Evolutionary conservation across 371 early-diverging fungal species (phyloP).

Genomic region (Actinomucor elegans): DNA sequence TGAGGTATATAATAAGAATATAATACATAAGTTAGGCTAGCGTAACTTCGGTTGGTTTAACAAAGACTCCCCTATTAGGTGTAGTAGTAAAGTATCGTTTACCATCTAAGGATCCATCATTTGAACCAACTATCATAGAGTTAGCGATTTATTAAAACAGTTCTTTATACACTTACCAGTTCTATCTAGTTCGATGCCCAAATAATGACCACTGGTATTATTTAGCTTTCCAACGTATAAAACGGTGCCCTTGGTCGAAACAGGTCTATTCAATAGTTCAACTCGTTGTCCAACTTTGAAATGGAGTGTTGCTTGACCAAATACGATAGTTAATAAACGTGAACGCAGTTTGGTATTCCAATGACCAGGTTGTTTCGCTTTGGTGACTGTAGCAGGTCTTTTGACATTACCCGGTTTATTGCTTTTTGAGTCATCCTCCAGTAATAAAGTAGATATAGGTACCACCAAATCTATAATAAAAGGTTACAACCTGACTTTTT

Average conservation of each 20-base stretch:
- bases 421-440: conserved; percentile 6
- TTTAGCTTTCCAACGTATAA: conserved; percentile 18
- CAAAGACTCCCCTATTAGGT: conserved; percentile 18
- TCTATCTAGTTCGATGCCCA: conserved; percentile 30
- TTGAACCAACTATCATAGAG: conserved; percentile 26
- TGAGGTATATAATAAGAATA: not conserved
- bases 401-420: not conserved
- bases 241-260: conserved; percentile 31
- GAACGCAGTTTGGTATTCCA: conserved; percentile 10
- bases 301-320: conserved; percentile 10
- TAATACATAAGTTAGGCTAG: not conserved
- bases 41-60: conserved; percentile 12
- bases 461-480: conserved; percentile 13
- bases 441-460: conserved; percentile 1
- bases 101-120: conserved; percentile 35
- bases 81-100: conserved; percentile 23
- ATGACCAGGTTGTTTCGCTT: not conserved
- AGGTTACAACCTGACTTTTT: not conserved
- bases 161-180: conserved; percentile 14
- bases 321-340: conserved; percentile 6
- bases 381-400: not conserved
- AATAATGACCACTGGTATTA: conserved; percentile 1
- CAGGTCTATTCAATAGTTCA: conserved; percentile 21
- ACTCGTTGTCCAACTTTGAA: conserved; percentile 27
- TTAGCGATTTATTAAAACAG: not conserved